Evolutionary conservation across 1,139 yeast genomes (phyloP), one percentile per base, ranked within the genome.

Genomic region (Protomyces inundatus): DNA sequence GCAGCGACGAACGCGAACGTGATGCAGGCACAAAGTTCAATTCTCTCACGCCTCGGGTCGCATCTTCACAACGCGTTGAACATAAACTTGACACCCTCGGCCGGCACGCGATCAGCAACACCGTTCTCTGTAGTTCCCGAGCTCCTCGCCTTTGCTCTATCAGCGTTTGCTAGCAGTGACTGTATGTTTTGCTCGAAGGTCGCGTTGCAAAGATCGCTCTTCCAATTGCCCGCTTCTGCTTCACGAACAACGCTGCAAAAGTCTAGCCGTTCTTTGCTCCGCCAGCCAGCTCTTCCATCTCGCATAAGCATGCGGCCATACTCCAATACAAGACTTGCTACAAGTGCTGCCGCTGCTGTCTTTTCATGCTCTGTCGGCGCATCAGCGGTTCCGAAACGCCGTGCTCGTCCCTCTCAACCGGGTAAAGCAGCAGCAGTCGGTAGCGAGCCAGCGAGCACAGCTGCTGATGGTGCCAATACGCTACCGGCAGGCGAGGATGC

Each of bases 281-380:
- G 23, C 23, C 23, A 23, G 23, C 23, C 23, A 23, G 23, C 23
- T 23, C 23, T 23, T 23, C 23, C 23, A 23, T 23, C 23, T 7
- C 42, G 42, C 42, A 12, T 14, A 39, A 14, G 42, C 16, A 42
- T 42, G 48, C n/a, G 48, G 9, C 7, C 48, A 30, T 30, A 14
- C 16, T 16, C 48, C 4, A 14, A 30, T 16, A 14, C 48, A 14
- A 23, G 48, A 14, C 10, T 30, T 5, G 48, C 23, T 9, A 30
- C 48, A 9, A 30, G 30, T 14, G 48, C 48, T 10, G 48, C 48
- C 9, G 62, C 62, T 4, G 39, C 62, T 5, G 52, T 58, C 23
- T 58, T 58, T 39, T 51, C 62, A 5, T 55, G 56, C 37, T 51
- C 62, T 4, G 54, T 58, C 23, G 62, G 62, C 7, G 35, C 54